Evolutionary conservation across 2,329 filamentous ascomycete species (phyloP).

Genomic region (Fusarium sp.): DNA sequence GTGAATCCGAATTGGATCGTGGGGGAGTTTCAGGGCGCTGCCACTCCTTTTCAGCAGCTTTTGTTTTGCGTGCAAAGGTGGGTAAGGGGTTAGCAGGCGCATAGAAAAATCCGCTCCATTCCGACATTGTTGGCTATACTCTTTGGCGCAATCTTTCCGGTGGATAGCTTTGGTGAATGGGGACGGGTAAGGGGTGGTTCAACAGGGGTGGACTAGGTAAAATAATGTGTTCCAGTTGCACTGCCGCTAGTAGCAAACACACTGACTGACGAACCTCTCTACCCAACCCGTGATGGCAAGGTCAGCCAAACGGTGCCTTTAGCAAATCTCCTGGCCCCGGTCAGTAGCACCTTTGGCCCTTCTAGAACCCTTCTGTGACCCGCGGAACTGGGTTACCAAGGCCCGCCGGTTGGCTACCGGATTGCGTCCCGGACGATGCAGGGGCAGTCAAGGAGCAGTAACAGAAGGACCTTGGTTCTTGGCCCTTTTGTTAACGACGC

Average conservation of each 20-base stretch:
- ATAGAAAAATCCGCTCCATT: constrained; percentile 50
- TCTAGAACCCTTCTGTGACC: constrained; percentile 50
- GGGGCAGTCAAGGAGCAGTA: constrained; percentile 25
- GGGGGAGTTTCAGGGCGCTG: constrained; percentile 41
- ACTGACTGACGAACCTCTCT: not conserved
- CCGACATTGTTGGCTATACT: constrained; percentile 49
- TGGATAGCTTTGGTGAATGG: constrained; percentile 22
- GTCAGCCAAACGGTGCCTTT: constrained; percentile 11
- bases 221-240: constrained; percentile 30
- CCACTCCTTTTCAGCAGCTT: constrained; percentile 49
- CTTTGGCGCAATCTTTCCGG: constrained; percentile 45
- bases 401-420: constrained; percentile 40
- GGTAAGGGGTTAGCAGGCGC: constrained; percentile 49
- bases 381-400: constrained; percentile 47
- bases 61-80: constrained; percentile 42
- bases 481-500: constrained; percentile 29
- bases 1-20: constrained; percentile 35
- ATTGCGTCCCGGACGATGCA: constrained; percentile 41
- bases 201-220: constrained; percentile 39
- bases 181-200: constrained; percentile 31
- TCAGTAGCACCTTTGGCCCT: constrained; percentile 37
- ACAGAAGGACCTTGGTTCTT: constrained; percentile 12
- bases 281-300: not conserved
- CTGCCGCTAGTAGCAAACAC: constrained; percentile 27
- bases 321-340: constrained; percentile 32